phyloP scores from a whole-genome alignment of 169 alveolate species.

The Plasmodium adleri region DNA sequence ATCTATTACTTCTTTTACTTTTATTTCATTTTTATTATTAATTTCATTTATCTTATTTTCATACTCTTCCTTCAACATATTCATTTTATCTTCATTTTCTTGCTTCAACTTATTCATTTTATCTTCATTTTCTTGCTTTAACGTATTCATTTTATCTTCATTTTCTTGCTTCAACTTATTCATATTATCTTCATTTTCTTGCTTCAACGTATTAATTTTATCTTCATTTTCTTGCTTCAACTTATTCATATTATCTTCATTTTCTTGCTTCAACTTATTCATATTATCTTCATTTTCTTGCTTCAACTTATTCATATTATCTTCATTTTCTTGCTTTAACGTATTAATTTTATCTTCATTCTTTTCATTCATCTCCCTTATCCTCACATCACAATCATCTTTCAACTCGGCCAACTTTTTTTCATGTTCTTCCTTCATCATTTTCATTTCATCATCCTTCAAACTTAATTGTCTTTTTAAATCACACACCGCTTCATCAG shows the following conservation, averaged over 20 bases:
- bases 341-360: too few species aligned
- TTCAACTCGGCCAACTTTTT: slow-evolving; percentile 26
- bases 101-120: too few species aligned
- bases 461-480: slow-evolving; percentile 25
- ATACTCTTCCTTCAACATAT: too few species aligned
- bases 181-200: slow-evolving; percentile 21
- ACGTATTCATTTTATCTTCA: slow-evolving; percentile 12
- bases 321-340: too few species aligned
- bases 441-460: slow-evolving; percentile 3
- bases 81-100: too few species aligned
- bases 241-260: neutral
- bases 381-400: slow-evolving; percentile 29
- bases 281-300: too few species aligned
- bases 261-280: too few species aligned
- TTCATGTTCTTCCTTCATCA: slow-evolving; percentile 12
- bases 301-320: too few species aligned
- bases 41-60: too few species aligned
- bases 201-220: neutral
- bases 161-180: slow-evolving; percentile 25
- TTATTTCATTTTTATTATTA: slow-evolving; percentile 11
- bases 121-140: neutral
- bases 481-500: too few species aligned
- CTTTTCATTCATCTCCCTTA: slow-evolving; percentile 15
- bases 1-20: slow-evolving; percentile 14
- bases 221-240: slow-evolving; percentile 37